phyloP scores from a whole-genome alignment of 768 basidiomycete species.

The Collybia sordida region DNA sequence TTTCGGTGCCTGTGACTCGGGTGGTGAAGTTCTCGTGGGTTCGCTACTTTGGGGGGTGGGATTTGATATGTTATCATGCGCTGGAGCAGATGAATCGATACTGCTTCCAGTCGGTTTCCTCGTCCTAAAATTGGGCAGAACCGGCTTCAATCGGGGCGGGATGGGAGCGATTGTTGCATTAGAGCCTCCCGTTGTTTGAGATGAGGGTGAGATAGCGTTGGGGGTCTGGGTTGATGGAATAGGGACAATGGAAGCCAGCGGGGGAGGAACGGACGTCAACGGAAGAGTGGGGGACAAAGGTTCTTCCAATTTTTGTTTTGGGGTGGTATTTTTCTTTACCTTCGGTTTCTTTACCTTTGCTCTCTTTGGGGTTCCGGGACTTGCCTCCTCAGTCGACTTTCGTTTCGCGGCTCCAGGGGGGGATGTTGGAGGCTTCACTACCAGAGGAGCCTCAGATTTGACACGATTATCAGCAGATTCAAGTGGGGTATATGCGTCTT shows the following conservation, averaged over 20 bases:
- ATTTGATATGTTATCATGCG: no score
- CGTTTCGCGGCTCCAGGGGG: no score
- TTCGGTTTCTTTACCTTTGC: background rate
- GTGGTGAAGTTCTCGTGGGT: no score
- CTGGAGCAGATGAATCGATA: no score
- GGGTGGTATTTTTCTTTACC: background rate
- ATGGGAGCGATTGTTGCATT: background rate
- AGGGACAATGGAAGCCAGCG: background rate
- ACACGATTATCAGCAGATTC: background rate
- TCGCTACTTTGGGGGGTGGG: no score
- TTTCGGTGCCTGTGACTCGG: no score
- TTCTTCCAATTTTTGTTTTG: background rate
- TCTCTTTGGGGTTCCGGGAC: no score
- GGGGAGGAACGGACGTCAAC: background rate
- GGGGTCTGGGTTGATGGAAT: background rate
- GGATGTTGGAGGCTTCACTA: background rate
- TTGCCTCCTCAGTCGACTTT: no score
- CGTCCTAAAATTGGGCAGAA: background rate
- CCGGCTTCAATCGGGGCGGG: background rate
- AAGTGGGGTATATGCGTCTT: slow-evolving; percentile 14
- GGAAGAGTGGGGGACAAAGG: background rate
- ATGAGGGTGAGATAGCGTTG: no score
- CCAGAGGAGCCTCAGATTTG: slow-evolving; percentile 7
- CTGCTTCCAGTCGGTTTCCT: background rate
- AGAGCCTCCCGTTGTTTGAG: no score